Conservation (phyloP, 805 yeast genomes). For the Yamadazyma nakazawae region DNA sequence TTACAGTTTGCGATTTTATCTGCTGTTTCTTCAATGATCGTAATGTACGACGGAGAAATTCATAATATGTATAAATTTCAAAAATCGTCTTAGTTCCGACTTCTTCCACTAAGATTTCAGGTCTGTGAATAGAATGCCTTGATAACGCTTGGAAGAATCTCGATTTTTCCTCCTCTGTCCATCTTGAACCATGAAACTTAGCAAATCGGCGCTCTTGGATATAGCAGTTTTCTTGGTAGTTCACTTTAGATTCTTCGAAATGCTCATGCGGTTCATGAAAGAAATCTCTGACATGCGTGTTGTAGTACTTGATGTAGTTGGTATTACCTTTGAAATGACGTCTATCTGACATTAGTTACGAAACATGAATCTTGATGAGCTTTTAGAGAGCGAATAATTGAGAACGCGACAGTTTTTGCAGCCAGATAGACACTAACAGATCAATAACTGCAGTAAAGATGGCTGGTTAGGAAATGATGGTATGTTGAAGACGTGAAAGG, state of each 20-base stretch:
- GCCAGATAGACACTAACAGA: not conserved
- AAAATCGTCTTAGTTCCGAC: conserved; percentile 36
- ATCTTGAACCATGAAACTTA: conserved; percentile 27
- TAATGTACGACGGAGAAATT: conserved; percentile 30
- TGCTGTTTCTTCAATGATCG: conserved; percentile 3
- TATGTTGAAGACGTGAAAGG: too few relatives aligned
- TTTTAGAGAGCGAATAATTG: not conserved
- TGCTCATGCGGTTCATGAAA: conserved; percentile 11
- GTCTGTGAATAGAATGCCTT: conserved; percentile 47
- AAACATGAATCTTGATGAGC: not conserved
- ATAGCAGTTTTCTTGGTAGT: not conserved
- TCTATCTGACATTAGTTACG: not conserved
- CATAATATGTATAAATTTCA: conserved; percentile 48
- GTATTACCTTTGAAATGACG: conserved; percentile 23
- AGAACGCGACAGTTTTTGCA: not conserved
- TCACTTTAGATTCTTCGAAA: conserved; percentile 1
- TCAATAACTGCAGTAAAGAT: too few relatives aligned
- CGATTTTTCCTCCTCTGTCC: conserved; percentile 51
- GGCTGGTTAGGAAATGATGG: too few relatives aligned
- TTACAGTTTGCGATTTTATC: not conserved
- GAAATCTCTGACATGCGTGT: conserved; percentile 24
- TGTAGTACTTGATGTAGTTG: conserved; percentile 26
- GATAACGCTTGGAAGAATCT: conserved; percentile 48
- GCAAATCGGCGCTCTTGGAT: not conserved
- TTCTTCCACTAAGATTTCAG: conserved; percentile 36